A percentile compares a stretch with the other conserved stretches of the same genome.
These are phyloP conservation scores for Suillus placidus DNA, from an alignment of 768 basidiomycete genomes.

Conservation along the genomic window DNA sequence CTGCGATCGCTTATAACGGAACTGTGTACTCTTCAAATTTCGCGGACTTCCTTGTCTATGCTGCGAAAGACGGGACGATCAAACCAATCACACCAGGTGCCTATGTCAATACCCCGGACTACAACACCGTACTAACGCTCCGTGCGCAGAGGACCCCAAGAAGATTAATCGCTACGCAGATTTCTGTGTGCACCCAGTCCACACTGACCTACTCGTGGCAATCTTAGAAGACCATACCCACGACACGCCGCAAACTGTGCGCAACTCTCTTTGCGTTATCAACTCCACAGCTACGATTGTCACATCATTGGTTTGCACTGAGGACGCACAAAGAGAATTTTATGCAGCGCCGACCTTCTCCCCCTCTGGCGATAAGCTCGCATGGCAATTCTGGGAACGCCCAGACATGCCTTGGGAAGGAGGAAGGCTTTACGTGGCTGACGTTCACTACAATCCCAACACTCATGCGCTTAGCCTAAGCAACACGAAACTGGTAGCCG, in stretches of 20 bases:
- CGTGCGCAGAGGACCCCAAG: constrained; percentile 24
- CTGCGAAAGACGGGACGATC: constrained; percentile 34
- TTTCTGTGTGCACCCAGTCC: constrained; percentile 57
- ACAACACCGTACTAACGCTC: neutral
- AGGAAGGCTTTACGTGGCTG: constrained; percentile 53
- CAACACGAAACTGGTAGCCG: neutral
- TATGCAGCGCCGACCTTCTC: constrained; percentile 65
- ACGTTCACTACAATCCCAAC: constrained; percentile 38
- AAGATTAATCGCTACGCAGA: constrained; percentile 62
- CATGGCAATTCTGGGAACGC: constrained; percentile 70
- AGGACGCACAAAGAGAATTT: constrained; percentile 52
- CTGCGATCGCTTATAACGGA: constrained; percentile 50
- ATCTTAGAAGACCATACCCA: constrained; percentile 74
- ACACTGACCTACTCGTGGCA: constrained; percentile 57
- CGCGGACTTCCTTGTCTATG: constrained; percentile 53
- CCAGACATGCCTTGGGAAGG: constrained; percentile 79
- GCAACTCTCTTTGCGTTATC: constrained; percentile 61
- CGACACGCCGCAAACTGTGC: constrained; percentile 36
- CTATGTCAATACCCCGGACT: neutral
- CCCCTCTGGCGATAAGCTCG: constrained; percentile 57
- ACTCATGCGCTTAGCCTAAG: constrained; percentile 3
- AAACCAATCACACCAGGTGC: constrained; percentile 60
- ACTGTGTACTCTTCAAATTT: constrained; percentile 61
- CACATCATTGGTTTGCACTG: constrained; percentile 52
- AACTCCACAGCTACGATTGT: constrained; percentile 48